Percentiles rank a stretch among this genome's conserved stretches.
Conservation (phyloP, 2,329 filamentous ascomycete species). For the Huntiella bhutanensis region DNA sequence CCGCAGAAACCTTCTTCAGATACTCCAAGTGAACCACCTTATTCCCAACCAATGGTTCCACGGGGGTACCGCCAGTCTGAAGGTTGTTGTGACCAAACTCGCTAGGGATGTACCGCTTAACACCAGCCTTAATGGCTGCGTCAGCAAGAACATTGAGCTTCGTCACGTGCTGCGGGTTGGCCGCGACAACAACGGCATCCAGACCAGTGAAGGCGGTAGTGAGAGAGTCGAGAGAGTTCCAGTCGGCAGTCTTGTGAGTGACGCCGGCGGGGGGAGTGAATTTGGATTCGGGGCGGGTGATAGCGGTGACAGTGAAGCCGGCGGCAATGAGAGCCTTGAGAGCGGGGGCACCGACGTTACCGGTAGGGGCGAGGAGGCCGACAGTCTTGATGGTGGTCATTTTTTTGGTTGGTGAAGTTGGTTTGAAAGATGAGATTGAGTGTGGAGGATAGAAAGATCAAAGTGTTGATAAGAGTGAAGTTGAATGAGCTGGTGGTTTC, state of each 20-base stretch:
- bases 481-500: background rate
- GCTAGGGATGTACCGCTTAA: conserved; percentile 41
- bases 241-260: conserved; percentile 28
- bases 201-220: conserved; percentile 32
- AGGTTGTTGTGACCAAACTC: conserved; percentile 28
- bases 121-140: conserved; percentile 38
- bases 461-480: background rate
- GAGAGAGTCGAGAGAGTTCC: conserved; percentile 28
- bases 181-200: conserved; percentile 31
- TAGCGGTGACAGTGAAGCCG: conserved; percentile 32
- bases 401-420: background rate
- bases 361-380: conserved; percentile 21
- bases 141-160: conserved; percentile 28
- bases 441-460: background rate
- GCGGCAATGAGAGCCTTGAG: conserved; percentile 20
- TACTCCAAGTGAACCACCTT: conserved; percentile 28
- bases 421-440: background rate
- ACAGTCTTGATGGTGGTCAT: conserved; percentile 20
- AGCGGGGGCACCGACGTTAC: conserved; percentile 23
- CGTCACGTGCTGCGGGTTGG: conserved; percentile 22
- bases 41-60: conserved; percentile 24
- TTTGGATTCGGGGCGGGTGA: conserved; percentile 29
- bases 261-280: conserved; percentile 19
- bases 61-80: conserved; percentile 16
- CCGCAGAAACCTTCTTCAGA: conserved; percentile 21